Evolutionary conservation across 78 protist genomes (phyloP).

Genomic region (Creolimax fragrantissima): DNA sequence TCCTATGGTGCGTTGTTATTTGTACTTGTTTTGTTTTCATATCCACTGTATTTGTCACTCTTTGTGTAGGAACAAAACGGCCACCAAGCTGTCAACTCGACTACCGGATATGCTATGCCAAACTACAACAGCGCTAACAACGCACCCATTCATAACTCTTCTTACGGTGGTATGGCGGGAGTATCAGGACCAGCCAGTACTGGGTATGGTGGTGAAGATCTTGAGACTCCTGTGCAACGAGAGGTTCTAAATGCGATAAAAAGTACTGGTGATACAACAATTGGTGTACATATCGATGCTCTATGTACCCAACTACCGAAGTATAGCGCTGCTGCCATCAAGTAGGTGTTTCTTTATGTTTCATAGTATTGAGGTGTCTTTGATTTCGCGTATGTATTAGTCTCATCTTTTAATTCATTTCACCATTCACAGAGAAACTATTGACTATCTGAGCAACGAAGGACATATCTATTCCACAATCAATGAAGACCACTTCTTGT

Average conservation of each 20-base stretch:
- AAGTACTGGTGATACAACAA: neutral
- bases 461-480: conserved; percentile 25
- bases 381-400: neutral
- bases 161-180: conserved; percentile 3
- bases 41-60: no score
- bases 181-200: neutral
- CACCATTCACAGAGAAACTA: neutral
- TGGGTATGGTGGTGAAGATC: neutral
- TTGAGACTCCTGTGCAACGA: neutral
- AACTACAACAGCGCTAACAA: neutral
- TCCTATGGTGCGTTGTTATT: no score
- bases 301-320: neutral
- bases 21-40: no score
- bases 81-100: no score
- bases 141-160: neutral
- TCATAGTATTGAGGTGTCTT: neutral
- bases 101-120: neutral
- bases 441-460: conserved; percentile 1
- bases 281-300: neutral
- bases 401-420: neutral
- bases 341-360: neutral
- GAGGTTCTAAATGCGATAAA: neutral
- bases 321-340: neutral
- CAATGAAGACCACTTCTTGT: neutral
- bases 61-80: no score